Evolutionary conservation across 768 basidiomycete genomes (phyloP).

Genomic region (Rhodotorula paludigena): DNA sequence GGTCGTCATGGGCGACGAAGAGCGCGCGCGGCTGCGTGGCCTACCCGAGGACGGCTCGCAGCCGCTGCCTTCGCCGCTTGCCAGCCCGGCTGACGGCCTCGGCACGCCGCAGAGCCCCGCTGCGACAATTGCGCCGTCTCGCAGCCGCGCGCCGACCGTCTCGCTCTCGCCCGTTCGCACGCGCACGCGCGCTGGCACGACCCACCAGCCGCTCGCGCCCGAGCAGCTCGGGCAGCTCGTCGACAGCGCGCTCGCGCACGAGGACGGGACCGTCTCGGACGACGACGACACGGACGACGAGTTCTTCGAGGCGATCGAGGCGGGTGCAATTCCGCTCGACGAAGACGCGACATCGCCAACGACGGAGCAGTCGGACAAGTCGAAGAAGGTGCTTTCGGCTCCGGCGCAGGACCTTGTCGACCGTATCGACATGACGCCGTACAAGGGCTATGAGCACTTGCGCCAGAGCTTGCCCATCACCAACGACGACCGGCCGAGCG

Average conservation of each 20-base stretch:
- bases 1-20: constrained; percentile 1
- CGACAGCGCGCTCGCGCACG: constrained; percentile 45
- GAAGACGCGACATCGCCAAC: constrained; percentile 54
- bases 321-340: constrained; percentile 67
- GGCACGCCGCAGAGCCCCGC: background rate
- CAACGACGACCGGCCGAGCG: constrained; percentile 73
- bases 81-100: constrained; percentile 8
- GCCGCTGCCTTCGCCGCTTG: constrained; percentile 9
- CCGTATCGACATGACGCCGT: constrained; percentile 52
- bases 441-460: constrained; percentile 64
- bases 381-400: constrained; percentile 1
- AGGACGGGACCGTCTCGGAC: constrained; percentile 43
- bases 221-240: constrained; percentile 43
- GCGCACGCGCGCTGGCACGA: constrained; percentile 26
- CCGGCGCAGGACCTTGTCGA: constrained; percentile 22
- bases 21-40: background rate
- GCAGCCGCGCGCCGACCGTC: constrained; percentile 2
- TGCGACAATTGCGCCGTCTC: too few species aligned
- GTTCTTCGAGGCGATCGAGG: constrained; percentile 94
- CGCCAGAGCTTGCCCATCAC: constrained; percentile 60
- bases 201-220: constrained; percentile 34
- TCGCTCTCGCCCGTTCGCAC: constrained; percentile 23
- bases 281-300: constrained; percentile 63
- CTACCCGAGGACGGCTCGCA: constrained; percentile 11
- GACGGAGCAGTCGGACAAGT: constrained; percentile 51